Percentiles rank a stretch among this genome's conserved stretches.
Conservation (phyloP, 2,329 filamentous ascomycete genomes). For the Lasiodiplodia theobromae region DNA sequence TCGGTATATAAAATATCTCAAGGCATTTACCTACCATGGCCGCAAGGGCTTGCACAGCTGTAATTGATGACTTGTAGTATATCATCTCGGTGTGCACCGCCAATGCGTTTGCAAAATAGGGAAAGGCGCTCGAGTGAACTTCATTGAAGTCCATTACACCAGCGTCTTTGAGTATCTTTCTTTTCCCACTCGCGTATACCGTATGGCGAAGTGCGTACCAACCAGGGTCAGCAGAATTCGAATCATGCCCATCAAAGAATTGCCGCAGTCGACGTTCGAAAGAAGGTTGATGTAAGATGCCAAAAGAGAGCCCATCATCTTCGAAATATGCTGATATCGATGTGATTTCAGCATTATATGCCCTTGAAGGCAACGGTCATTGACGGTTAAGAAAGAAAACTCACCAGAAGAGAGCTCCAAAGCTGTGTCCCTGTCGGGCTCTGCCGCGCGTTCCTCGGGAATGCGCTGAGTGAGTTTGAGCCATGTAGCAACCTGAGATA, state of each 20-base stretch:
- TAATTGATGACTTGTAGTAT: background rate
- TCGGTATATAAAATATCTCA: background rate
- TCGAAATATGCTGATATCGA: background rate
- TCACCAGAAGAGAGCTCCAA: background rate
- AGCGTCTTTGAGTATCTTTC: constrained; percentile 2
- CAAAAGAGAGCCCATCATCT: background rate
- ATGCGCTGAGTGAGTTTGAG: background rate
- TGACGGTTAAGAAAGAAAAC: background rate
- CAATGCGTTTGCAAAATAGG: constrained; percentile 12
- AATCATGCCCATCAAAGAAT: background rate
- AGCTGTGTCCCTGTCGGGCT: background rate
- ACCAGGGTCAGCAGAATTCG: background rate
- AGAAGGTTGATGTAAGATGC: background rate
- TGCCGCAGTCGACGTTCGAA: background rate
- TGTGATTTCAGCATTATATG: background rate
- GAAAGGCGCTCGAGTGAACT: background rate
- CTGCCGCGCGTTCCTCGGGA: background rate
- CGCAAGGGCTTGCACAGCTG: background rate
- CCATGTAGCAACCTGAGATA: background rate
- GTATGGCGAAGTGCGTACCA: constrained; percentile 16
- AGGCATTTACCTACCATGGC: background rate
- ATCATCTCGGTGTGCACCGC: constrained; percentile 14
- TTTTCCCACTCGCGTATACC: constrained; percentile 4
- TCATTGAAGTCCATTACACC: background rate
- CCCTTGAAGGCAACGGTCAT: background rate